Conservation (phyloP, 129 eudicot genomes). For the Pseudognaphalium luteoalbum region DNA sequence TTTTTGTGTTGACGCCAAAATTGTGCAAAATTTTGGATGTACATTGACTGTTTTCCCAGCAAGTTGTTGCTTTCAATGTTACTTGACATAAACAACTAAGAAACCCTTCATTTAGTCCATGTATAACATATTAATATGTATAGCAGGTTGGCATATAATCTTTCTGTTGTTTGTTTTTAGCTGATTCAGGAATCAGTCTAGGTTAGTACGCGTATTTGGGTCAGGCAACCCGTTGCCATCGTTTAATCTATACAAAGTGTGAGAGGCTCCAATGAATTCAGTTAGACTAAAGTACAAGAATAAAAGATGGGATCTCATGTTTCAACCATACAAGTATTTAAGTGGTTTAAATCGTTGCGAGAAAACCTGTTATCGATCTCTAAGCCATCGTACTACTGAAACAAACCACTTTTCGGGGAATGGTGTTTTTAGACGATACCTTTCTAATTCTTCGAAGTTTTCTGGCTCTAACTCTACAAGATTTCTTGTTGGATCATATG, state of each 20-base stretch:
- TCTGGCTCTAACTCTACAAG: slow-evolving; percentile 27
- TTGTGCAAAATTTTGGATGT: not conserved
- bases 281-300: slow-evolving; percentile 59
- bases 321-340: slow-evolving; percentile 53
- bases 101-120: not conserved
- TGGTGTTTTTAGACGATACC: slow-evolving; percentile 40
- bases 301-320: slow-evolving; percentile 57
- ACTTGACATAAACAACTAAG: no score
- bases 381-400: slow-evolving; percentile 20
- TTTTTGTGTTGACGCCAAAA: slow-evolving; percentile 9
- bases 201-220: slow-evolving; percentile 18
- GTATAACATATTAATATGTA: not conserved
- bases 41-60: not conserved
- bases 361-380: slow-evolving; percentile 28
- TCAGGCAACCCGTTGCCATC: slow-evolving; percentile 7
- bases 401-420: slow-evolving; percentile 27
- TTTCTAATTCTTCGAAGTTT: slow-evolving; percentile 40
- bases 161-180: not conserved
- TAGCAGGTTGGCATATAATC: not conserved
- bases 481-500: slow-evolving; percentile 33
- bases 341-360: slow-evolving; percentile 29
- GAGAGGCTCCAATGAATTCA: slow-evolving; percentile 65
- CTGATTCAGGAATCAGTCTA: slow-evolving; percentile 1
- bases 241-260: slow-evolving; percentile 5
- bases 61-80: not conserved